phyloP scores from a whole-genome alignment of 2,329 filamentous ascomycete genomes.

The Diaporthe velutina region DNA sequence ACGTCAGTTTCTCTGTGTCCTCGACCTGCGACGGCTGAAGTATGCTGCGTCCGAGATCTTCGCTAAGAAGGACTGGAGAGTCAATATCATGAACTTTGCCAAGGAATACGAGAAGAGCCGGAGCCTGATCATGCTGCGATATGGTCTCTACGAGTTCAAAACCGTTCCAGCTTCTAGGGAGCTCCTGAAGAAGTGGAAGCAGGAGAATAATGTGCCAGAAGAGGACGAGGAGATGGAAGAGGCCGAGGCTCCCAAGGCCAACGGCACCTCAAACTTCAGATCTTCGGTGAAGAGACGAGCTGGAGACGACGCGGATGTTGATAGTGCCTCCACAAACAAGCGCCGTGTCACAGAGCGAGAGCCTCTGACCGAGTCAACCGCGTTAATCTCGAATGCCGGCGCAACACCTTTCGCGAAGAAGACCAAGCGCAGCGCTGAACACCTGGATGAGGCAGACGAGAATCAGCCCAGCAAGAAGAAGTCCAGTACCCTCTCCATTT shows the following conservation, averaged over 20 bases:
- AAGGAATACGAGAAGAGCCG: constrained; percentile 76
- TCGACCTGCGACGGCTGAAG: constrained; percentile 72
- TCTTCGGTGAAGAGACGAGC: constrained; percentile 67
- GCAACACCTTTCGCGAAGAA: constrained; percentile 55
- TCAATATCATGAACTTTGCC: constrained; percentile 73
- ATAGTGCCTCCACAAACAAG: constrained; percentile 60
- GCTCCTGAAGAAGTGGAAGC: constrained; percentile 69
- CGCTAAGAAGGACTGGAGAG: constrained; percentile 71
- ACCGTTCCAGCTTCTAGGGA: constrained; percentile 71
- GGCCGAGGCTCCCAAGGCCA: constrained; percentile 45
- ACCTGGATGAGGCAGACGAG: constrained; percentile 58
- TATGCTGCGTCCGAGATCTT: constrained; percentile 74
- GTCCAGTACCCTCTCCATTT: constrained; percentile 67
- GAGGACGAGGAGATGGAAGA: constrained; percentile 58
- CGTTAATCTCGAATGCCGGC: constrained; percentile 43
- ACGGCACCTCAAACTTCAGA: constrained; percentile 50
- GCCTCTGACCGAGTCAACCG: constrained; percentile 52
- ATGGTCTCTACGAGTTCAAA: constrained; percentile 74
- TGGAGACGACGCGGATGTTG: constrained; percentile 60
- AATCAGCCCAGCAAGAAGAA: constrained; percentile 64
- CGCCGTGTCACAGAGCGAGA: constrained; percentile 59
- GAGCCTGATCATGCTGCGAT: constrained; percentile 71
- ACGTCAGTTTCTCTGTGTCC: constrained; percentile 73
- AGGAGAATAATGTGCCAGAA: constrained; percentile 66
- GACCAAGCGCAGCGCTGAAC: constrained; percentile 66